phyloP scores from a whole-genome alignment of 2,329 filamentous ascomycete species.

The Alternaria angustiovoidea region DNA sequence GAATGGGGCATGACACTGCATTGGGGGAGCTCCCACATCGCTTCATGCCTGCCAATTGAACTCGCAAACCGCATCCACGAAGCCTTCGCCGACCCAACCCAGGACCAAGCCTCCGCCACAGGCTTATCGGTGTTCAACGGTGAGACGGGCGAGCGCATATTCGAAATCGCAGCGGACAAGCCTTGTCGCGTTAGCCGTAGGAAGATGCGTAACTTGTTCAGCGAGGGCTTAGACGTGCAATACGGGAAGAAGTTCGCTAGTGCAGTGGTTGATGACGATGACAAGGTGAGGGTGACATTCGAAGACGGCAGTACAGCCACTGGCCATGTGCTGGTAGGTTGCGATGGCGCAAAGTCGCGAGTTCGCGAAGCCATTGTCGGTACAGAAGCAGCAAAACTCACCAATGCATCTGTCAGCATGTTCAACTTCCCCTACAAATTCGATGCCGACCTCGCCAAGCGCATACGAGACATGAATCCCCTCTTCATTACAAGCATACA shows the following conservation, averaged over 20 bases:
- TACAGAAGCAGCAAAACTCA: slow-evolving; percentile 24
- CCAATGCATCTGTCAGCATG: slow-evolving; percentile 28
- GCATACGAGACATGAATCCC: neutral
- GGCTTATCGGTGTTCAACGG: slow-evolving; percentile 36
- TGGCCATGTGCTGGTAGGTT: slow-evolving; percentile 31
- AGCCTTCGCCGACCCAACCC: slow-evolving; percentile 31
- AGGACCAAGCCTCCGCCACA: slow-evolving; percentile 25
- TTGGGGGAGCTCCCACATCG: slow-evolving; percentile 30
- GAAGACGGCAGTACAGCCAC: slow-evolving; percentile 26
- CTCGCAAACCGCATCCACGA: slow-evolving; percentile 32
- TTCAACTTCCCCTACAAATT: slow-evolving; percentile 31
- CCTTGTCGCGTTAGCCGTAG: slow-evolving; percentile 29
- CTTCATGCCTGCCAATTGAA: slow-evolving; percentile 26
- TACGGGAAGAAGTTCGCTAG: slow-evolving; percentile 28
- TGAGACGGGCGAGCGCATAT: slow-evolving; percentile 33
- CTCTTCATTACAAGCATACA: slow-evolving; percentile 3
- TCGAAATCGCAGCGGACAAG: slow-evolving; percentile 32
- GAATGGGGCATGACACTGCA: slow-evolving; percentile 42
- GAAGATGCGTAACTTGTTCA: slow-evolving; percentile 36
- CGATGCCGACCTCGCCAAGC: slow-evolving; percentile 7
- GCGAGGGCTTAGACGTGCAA: slow-evolving; percentile 30
- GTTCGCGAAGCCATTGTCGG: slow-evolving; percentile 29
- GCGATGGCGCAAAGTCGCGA: slow-evolving; percentile 30
- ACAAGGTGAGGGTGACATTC: slow-evolving; percentile 30
- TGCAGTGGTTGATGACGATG: slow-evolving; percentile 16